A percentile compares a stretch with the other conserved stretches of the same genome.
Evolutionary conservation across 306 rosid species (phyloP).

Genomic region (Abrus precatorius): DNA sequence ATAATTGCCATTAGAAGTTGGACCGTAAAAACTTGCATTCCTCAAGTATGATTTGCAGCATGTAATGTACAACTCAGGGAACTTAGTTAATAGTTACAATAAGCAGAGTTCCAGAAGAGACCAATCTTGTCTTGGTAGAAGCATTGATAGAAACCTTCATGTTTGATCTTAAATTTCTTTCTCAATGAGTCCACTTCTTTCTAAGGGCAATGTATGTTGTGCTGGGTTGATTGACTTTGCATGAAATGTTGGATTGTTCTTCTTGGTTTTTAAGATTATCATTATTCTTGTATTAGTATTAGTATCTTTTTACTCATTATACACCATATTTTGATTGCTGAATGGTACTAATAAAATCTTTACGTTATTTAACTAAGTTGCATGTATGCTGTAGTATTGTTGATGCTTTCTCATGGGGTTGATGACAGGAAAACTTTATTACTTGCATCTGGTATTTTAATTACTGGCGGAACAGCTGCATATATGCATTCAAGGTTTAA

Average conservation of each 20-base stretch:
- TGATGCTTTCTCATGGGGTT: constrained; percentile 42
- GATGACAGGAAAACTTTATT: constrained; percentile 79
- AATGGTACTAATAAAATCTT: constrained; percentile 20
- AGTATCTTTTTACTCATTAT: constrained; percentile 3
- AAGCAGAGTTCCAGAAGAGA: constrained; percentile 1
- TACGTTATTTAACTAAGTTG: constrained; percentile 12
- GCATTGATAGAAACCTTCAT: constrained; percentile 15
- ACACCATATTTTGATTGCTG: constrained; percentile 32
- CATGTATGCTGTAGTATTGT: constrained; percentile 24
- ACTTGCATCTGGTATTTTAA: constrained; percentile 84
- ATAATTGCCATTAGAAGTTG: not conserved
- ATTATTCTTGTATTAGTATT: not conserved
- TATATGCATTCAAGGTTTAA: constrained; percentile 77
- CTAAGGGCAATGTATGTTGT: not conserved
- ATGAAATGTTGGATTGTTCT: constrained; percentile 31
- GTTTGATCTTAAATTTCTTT: constrained; percentile 30
- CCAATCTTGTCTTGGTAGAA: constrained; percentile 32
- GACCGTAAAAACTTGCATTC: not conserved
- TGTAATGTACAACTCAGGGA: constrained; percentile 1
- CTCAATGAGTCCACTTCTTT: constrained; percentile 36
- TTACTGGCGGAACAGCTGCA: constrained; percentile 90
- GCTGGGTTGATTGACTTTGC: constrained; percentile 35
- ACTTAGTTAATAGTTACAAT: constrained; percentile 9
- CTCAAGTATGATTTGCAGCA: not conserved
- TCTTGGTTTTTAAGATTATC: constrained; percentile 18